Evolutionary conservation across 257 asterid species (phyloP).

Genomic region (Forsythia suspensa): DNA sequence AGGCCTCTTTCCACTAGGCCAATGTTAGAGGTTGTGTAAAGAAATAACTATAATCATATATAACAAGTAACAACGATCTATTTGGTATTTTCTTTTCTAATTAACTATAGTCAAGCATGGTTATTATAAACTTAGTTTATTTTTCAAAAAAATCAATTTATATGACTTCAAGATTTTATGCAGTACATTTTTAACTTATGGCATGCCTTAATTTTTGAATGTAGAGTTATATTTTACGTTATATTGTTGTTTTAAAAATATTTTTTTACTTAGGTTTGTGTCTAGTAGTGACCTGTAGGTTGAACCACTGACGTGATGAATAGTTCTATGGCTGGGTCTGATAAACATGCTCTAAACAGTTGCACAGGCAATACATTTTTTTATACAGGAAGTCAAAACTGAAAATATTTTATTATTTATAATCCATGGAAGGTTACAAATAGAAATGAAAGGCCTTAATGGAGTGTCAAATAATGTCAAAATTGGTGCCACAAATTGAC

Average conservation of each 20-base stretch:
- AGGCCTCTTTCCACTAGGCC: background rate
- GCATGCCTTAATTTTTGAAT: background rate
- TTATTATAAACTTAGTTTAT: no score
- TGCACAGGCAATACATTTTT: background rate
- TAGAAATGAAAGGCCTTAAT: background rate
- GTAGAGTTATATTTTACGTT: background rate
- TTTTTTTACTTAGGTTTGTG: background rate
- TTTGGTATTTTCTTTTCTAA: background rate
- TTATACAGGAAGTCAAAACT: background rate
- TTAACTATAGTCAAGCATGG: background rate
- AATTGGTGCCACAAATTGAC: background rate
- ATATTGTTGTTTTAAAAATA: background rate
- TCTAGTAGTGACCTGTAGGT: background rate
- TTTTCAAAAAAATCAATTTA: background rate
- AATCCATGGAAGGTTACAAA: background rate
- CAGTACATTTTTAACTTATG: background rate
- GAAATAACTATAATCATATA: background rate
- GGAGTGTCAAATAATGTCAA: background rate
- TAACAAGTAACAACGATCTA: background rate
- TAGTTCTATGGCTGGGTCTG: background rate
- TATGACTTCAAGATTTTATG: background rate
- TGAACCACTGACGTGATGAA: background rate
- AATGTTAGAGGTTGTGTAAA: background rate
- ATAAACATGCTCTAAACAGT: background rate
- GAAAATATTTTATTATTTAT: background rate